Evolutionary conservation across 441 rosid species (phyloP).

Genomic region (Gossypium davidsonii): DNA sequence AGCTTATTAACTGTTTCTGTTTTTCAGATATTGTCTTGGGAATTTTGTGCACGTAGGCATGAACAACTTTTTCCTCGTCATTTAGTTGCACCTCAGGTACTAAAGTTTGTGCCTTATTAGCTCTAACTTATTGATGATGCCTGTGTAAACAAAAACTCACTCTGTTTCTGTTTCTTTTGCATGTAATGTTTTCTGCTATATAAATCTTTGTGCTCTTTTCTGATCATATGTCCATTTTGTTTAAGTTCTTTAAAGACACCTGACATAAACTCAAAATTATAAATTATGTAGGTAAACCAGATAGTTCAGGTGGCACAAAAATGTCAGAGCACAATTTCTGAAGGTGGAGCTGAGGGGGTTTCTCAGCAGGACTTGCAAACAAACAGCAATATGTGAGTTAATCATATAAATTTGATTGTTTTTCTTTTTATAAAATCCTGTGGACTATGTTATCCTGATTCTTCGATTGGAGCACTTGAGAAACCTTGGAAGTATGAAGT

Average conservation of each 20-base stretch:
- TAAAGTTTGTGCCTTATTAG: not conserved
- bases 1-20: conserved; percentile 12
- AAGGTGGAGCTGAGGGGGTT: conserved; percentile 85
- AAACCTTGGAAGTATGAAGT: not conserved
- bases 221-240: not conserved
- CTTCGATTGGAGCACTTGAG: not conserved
- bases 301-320: conserved; percentile 92
- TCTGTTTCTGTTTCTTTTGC: not conserved
- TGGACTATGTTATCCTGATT: too few relatives aligned
- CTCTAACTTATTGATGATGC: not conserved
- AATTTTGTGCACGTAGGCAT: conserved; percentile 90
- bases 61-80: conserved; percentile 98
- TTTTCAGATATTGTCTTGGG: conserved; percentile 91
- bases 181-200: not conserved
- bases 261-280: conserved; percentile 6
- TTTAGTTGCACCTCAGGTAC: conserved; percentile 94
- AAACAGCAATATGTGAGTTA: conserved; percentile 82
- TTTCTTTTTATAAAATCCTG: not conserved
- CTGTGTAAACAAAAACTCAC: not conserved
- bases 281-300: conserved; percentile 70
- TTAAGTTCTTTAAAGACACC: conserved; percentile 8
- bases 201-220: not conserved
- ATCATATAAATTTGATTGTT: not conserved
- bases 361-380: conserved; percentile 88
- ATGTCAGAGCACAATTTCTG: conserved; percentile 88